Evolutionary conservation across 352 stramenopile species (phyloP).

Genomic region (Peronospora farinosa): DNA sequence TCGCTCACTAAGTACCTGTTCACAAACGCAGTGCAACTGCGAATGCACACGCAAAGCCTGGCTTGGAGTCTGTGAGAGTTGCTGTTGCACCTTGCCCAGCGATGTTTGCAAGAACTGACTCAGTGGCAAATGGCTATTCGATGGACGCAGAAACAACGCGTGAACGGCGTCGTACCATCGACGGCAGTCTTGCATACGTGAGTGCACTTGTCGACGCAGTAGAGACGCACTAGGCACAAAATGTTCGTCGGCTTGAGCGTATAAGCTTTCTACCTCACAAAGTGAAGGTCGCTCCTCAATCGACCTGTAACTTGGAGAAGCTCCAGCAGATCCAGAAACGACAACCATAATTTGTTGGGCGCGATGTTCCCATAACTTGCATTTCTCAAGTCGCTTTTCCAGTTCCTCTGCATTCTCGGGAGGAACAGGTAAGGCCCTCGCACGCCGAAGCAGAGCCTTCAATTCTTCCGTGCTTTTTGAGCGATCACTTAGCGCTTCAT

Average conservation of each 20-base stretch:
- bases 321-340: conserved; percentile 6
- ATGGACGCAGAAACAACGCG: conserved; percentile 49
- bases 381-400: conserved; percentile 45
- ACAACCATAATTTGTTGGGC: conserved; percentile 40
- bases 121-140: conserved; percentile 30
- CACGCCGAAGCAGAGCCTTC: conserved; percentile 33
- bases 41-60: conserved; percentile 23
- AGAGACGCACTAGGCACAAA: conserved; percentile 62
- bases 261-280: conserved; percentile 46
- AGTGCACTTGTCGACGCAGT: conserved; percentile 53
- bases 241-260: conserved; percentile 42
- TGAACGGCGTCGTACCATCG: conserved; percentile 53
- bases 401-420: conserved; percentile 39
- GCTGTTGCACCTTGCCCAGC: conserved; percentile 27
- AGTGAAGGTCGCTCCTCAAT: conserved; percentile 31
- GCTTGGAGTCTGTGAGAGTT: conserved; percentile 10
- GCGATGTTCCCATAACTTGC: conserved; percentile 43
- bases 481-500: conserved; percentile 25
- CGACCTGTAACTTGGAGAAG: conserved; percentile 9
- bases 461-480: conserved; percentile 50
- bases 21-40: conserved; percentile 56
- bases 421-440: conserved; percentile 33
- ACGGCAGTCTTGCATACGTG: conserved; percentile 56
- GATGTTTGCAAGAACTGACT: conserved; percentile 42
- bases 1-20: conserved; percentile 58